Evolutionary conservation across 75 land plant genomes (phyloP).

Genomic region (Pinus tabuliformis): DNA sequence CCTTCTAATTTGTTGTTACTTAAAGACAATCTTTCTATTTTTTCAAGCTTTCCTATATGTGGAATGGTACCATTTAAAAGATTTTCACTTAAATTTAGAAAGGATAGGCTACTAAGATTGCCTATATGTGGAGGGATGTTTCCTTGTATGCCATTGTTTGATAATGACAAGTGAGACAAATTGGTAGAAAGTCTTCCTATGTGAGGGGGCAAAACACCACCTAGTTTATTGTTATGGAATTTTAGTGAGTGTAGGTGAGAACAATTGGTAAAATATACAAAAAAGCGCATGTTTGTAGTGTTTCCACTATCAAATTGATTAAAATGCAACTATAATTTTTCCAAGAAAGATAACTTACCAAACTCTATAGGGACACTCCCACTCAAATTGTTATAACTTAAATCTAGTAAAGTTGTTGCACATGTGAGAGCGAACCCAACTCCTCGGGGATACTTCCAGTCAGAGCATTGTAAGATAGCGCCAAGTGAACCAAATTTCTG

Average conservation of each 20-base stretch:
- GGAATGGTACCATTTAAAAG: not conserved
- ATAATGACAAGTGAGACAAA: not conserved
- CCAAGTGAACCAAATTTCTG: not conserved
- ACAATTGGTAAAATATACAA: not conserved
- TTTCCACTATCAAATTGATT: not conserved
- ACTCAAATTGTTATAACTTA: conserved; percentile 11
- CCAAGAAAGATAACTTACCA: conserved; percentile 10
- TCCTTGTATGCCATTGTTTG: not conserved
- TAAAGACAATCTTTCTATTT: not conserved
- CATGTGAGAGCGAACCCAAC: not conserved
- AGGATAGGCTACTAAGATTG: not conserved
- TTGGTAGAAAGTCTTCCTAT: not conserved
- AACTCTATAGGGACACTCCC: conserved; percentile 28
- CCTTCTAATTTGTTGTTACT: not conserved
- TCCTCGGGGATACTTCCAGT: conserved; percentile 5
- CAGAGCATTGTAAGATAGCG: not conserved
- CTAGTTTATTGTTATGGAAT: not conserved
- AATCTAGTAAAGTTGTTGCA: not conserved
- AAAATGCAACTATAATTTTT: not conserved
- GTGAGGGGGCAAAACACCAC: not conserved
- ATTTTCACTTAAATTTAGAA: not conserved
- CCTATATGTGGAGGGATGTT: not conserved
- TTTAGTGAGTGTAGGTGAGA: not conserved
- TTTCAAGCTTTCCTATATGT: not conserved
- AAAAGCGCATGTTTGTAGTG: not conserved